These are phyloP conservation scores for Chaetothyriales sp. DNA, from an alignment of 2,329 filamentous ascomycete species.

Conservation along the genomic window DNA sequence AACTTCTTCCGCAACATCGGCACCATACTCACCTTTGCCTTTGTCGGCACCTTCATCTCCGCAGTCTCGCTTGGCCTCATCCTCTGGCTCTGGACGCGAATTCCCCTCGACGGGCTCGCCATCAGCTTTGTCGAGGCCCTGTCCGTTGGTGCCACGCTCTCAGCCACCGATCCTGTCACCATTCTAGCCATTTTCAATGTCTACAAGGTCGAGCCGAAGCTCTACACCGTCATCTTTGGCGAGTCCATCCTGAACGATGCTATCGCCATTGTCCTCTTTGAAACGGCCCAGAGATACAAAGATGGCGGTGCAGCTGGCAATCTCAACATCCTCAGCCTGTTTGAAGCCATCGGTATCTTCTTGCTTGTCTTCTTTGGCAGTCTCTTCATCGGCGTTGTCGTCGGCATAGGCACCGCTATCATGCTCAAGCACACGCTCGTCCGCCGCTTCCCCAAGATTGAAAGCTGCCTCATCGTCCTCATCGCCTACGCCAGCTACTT, in stretches of 20 bases:
- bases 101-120: constrained; percentile 71
- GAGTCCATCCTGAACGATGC: constrained; percentile 97
- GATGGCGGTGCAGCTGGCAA: constrained; percentile 55
- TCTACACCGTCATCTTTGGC: constrained; percentile 97
- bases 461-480: constrained; percentile 85
- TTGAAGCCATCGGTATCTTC: constrained; percentile 89
- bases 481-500: constrained; percentile 96
- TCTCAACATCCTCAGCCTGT: constrained; percentile 65
- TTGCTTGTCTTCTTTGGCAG: constrained; percentile 92
- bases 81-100: constrained; percentile 73
- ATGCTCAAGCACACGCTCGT: constrained; percentile 91
- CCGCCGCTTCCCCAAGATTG: constrained; percentile 83
- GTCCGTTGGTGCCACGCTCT: constrained; percentile 88
- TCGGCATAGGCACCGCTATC: constrained; percentile 77
- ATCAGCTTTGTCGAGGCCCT: constrained; percentile 93
- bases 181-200: constrained; percentile 98
- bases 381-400: constrained; percentile 71
- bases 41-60: constrained; percentile 92
- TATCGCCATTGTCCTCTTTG: constrained; percentile 95
- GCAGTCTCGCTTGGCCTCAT: constrained; percentile 86
- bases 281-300: constrained; percentile 88
- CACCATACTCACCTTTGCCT: constrained; percentile 92
- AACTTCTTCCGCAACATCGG: constrained; percentile 99
- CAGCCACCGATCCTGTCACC: constrained; percentile 92
- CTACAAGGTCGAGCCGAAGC: constrained; percentile 96